Conservation (phyloP, 2,329 filamentous ascomycete species). For the Phyllosticta citriasiana region DNA sequence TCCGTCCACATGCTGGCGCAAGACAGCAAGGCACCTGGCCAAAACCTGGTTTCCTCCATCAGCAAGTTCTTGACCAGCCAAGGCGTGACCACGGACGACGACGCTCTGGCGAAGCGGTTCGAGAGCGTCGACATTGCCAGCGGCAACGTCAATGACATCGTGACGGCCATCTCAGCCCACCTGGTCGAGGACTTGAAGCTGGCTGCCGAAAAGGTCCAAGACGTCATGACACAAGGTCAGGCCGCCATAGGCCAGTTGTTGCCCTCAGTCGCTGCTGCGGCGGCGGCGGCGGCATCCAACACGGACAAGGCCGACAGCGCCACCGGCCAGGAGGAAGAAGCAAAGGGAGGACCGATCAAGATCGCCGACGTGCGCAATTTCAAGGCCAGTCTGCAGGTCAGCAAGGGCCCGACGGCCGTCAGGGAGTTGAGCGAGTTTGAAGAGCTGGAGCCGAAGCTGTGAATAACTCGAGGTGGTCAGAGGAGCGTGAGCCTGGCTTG, state of each 20-base stretch:
- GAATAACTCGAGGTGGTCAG: constrained; percentile 16
- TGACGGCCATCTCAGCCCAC: constrained; percentile 42
- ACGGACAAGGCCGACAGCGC: constrained; percentile 20
- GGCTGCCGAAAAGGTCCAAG: constrained; percentile 38
- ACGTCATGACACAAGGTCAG: constrained; percentile 40
- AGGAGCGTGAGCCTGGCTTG: not conserved
- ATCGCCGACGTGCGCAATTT: constrained; percentile 73
- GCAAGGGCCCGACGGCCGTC: constrained; percentile 60
- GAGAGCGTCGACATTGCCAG: constrained; percentile 35
- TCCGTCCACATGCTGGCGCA: constrained; percentile 77
- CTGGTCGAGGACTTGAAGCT: constrained; percentile 34
- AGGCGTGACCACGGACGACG: constrained; percentile 34
- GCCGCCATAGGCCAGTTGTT: constrained; percentile 37
- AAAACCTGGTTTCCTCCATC: constrained; percentile 26
- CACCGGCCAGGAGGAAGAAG: constrained; percentile 34
- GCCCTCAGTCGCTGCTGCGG: constrained; percentile 17
- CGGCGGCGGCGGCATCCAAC: constrained; percentile 18
- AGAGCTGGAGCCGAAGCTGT: constrained; percentile 75
- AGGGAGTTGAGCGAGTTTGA: constrained; percentile 76
- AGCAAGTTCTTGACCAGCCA: constrained; percentile 38
- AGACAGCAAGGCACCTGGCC: constrained; percentile 32
- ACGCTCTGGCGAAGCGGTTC: constrained; percentile 35
- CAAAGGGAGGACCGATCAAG: constrained; percentile 36
- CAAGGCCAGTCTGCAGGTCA: constrained; percentile 66
- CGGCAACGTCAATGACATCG: constrained; percentile 38